A percentile compares a stretch with the other conserved stretches of the same genome.
phyloP scores from a whole-genome alignment of 306 rosid species.

The Cucurbita argyrosperma region DNA sequence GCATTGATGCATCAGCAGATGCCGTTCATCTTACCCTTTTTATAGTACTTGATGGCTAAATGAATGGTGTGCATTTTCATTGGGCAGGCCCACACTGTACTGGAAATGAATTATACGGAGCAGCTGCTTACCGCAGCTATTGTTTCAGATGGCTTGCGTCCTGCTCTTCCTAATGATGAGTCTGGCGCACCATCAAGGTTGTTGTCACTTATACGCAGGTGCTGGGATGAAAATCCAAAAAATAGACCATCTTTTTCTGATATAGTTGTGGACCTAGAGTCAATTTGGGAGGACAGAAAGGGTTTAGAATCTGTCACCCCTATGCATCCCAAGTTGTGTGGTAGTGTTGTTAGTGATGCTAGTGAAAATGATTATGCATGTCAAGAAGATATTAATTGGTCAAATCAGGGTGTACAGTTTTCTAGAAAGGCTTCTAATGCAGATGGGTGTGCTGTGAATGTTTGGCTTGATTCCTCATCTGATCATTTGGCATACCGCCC shows the following conservation, averaged over 20 bases:
- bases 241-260: constrained; percentile 59
- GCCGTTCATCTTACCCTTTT: not conserved
- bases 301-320: constrained; percentile 11
- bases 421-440: constrained; percentile 25
- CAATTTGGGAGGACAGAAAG: constrained; percentile 32
- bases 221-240: constrained; percentile 68
- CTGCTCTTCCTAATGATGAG: constrained; percentile 51
- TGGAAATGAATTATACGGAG: constrained; percentile 91
- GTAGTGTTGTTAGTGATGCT: constrained; percentile 18
- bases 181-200: constrained; percentile 52
- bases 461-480: constrained; percentile 25
- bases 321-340: constrained; percentile 12
- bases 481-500: constrained; percentile 41
- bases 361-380: constrained; percentile 16
- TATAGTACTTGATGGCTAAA: not conserved
- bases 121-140: constrained; percentile 87
- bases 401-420: constrained; percentile 41
- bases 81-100: constrained; percentile 86
- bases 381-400: constrained; percentile 64
- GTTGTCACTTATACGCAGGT: constrained; percentile 45
- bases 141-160: constrained; percentile 68
- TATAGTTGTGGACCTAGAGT: constrained; percentile 50
- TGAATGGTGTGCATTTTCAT: not conserved
- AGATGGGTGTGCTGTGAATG: constrained; percentile 20
- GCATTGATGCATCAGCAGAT: not conserved